Percentiles rank a stretch among this genome's conserved stretches.
Evolutionary conservation across 176 grass and related monocot species (phyloP).

Genomic region (Typha latifolia): DNA sequence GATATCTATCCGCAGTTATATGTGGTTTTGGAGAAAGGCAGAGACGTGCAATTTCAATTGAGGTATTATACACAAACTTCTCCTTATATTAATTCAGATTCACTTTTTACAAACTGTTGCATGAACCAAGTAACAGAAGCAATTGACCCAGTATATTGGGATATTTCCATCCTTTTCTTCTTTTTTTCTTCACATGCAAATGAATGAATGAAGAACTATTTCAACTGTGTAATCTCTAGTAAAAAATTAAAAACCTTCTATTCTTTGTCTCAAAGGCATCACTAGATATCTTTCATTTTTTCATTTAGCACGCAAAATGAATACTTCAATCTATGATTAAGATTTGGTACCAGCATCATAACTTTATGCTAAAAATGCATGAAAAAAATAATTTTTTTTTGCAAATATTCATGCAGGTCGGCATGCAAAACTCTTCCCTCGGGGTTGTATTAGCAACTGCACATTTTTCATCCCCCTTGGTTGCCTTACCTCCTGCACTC

Average conservation of each 20-base stretch:
- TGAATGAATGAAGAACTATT: no score
- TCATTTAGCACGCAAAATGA: no score
- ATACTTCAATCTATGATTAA: neutral
- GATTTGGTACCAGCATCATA: slow-evolving; percentile 9
- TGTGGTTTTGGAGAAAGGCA: slow-evolving; percentile 67
- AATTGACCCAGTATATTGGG: no score
- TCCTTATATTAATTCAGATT: neutral
- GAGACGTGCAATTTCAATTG: slow-evolving; percentile 72
- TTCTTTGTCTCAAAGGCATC: no score
- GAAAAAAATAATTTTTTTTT: neutral
- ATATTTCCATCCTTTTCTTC: no score
- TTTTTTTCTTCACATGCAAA: no score
- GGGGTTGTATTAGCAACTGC: slow-evolving; percentile 66
- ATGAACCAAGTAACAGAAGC: neutral
- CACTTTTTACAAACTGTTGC: neutral
- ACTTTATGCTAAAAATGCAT: neutral
- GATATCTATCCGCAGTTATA: slow-evolving; percentile 47
- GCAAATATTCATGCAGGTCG: slow-evolving; percentile 45
- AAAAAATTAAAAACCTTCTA: no score
- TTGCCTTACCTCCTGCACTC: slow-evolving; percentile 57
- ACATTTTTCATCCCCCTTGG: slow-evolving; percentile 64
- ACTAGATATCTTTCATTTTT: no score
- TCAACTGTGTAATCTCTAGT: no score
- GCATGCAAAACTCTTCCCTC: slow-evolving; percentile 79
- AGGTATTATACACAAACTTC: slow-evolving; percentile 32